phyloP scores from a whole-genome alignment of 129 eudicot genomes.

The Helianthus tuberosus region DNA sequence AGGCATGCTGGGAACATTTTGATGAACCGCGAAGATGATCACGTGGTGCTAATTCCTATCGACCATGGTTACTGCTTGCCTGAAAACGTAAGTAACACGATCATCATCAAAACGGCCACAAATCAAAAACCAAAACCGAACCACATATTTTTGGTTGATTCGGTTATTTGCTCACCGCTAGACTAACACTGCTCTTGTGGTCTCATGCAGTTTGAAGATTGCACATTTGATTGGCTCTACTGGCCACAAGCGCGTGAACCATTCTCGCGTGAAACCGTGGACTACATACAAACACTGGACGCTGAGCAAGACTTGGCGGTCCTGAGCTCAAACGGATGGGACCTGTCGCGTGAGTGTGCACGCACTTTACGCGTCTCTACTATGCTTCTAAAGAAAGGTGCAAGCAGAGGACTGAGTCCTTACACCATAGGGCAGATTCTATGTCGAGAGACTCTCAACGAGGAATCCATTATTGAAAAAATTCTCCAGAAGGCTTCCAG shows the following conservation, averaged over 20 bases:
- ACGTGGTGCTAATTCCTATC: constrained; percentile 51
- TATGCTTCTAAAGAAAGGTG: constrained; percentile 74
- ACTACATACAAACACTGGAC: constrained; percentile 55
- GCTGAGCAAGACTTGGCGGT: constrained; percentile 56
- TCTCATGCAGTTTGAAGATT: constrained; percentile 63
- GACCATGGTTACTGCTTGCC: constrained; percentile 76
- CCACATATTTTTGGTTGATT: too few relatives aligned
- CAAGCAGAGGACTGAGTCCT: constrained; percentile 52
- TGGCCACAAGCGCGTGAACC: constrained; percentile 75
- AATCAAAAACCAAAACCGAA: too few relatives aligned
- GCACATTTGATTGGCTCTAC: constrained; percentile 72
- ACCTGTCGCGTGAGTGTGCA: constrained; percentile 49
- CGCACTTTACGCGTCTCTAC: constrained; percentile 65
- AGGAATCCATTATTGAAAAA: constrained; percentile 59
- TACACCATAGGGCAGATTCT: constrained; percentile 56
- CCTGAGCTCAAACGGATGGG: constrained; percentile 59
- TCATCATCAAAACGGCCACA: neutral
- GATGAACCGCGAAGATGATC: constrained; percentile 46
- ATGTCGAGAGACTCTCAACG: constrained; percentile 66
- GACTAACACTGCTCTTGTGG: neutral
- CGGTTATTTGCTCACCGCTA: too few relatives aligned
- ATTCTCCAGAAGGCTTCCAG: constrained; percentile 50
- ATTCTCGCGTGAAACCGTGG: constrained; percentile 44
- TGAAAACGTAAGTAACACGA: constrained; percentile 48
- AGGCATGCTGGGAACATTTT: constrained; percentile 72